phyloP scores from a whole-genome alignment of 108 stramenopile species.

The Chaetoceros tenuissimus region DNA sequence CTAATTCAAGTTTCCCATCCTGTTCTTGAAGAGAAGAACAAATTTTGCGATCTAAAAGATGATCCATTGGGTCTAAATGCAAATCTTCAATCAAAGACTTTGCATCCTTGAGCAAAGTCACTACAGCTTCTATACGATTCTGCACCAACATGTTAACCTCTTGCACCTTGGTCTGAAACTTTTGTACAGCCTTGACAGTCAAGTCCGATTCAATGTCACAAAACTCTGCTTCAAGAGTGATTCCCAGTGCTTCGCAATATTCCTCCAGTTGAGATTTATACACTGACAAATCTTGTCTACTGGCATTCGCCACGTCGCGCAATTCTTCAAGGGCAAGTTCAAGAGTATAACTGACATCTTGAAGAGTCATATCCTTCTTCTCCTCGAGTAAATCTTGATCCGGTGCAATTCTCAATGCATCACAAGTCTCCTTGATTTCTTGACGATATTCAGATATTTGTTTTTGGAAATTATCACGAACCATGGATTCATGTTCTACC shows the following conservation, averaged over 20 bases:
- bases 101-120: slow-evolving; percentile 65
- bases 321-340: slow-evolving; percentile 49
- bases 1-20: slow-evolving; percentile 59
- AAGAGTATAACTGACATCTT: slow-evolving; percentile 52
- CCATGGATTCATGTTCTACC: slow-evolving; percentile 54
- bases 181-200: slow-evolving; percentile 38
- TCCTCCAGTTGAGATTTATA: slow-evolving; percentile 45
- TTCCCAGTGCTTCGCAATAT: slow-evolving; percentile 48
- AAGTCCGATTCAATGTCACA: slow-evolving; percentile 55
- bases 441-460: slow-evolving; percentile 51
- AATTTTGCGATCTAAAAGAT: slow-evolving; percentile 41
- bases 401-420: slow-evolving; percentile 36
- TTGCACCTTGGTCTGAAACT: slow-evolving; percentile 49
- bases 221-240: slow-evolving; percentile 43
- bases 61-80: slow-evolving; percentile 41
- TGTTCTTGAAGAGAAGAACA: slow-evolving; percentile 41
- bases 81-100: slow-evolving; percentile 71
- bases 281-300: slow-evolving; percentile 39
- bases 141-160: slow-evolving; percentile 61
- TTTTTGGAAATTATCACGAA: slow-evolving; percentile 71
- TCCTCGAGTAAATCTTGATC: slow-evolving; percentile 39
- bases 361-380: slow-evolving; percentile 24
- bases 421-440: slow-evolving; percentile 36
- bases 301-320: slow-evolving; percentile 21
- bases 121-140: slow-evolving; percentile 51